Conservation (phyloP, 2,329 filamentous ascomycete genomes). For the Bipolaris bicolor region DNA sequence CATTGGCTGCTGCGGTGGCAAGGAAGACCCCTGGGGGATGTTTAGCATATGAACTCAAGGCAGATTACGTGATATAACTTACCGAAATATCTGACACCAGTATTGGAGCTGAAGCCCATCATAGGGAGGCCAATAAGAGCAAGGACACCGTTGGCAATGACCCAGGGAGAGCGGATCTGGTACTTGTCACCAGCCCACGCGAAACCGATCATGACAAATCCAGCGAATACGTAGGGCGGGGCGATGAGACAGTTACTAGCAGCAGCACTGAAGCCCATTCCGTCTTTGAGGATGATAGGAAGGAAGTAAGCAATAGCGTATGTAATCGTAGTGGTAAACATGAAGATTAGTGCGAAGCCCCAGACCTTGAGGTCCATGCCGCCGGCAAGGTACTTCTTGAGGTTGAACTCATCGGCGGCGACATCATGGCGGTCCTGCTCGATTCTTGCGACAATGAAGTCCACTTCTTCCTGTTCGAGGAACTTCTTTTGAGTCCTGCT, state of each 20-base stretch:
- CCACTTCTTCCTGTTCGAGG: slow-evolving; percentile 33
- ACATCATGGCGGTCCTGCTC: slow-evolving; percentile 38
- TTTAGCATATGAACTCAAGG: background rate
- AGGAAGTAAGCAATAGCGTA: slow-evolving; percentile 42
- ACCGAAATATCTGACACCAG: slow-evolving; percentile 67
- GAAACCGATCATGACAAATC: slow-evolving; percentile 53
- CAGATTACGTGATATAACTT: background rate
- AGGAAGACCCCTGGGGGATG: slow-evolving; percentile 65
- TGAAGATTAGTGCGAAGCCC: slow-evolving; percentile 32
- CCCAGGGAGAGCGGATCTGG: slow-evolving; percentile 68
- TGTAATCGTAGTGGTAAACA: slow-evolving; percentile 34
- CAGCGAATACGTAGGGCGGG: slow-evolving; percentile 37
- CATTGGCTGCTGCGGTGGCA: slow-evolving; percentile 73
- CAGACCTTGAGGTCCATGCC: slow-evolving; percentile 31
- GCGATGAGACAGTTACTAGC: slow-evolving; percentile 36
- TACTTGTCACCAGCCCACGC: slow-evolving; percentile 71
- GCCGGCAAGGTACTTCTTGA: slow-evolving; percentile 27
- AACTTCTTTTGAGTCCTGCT: slow-evolving; percentile 33
- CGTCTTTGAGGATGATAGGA: slow-evolving; percentile 39
- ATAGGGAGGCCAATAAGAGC: slow-evolving; percentile 72
- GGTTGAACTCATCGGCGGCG: slow-evolving; percentile 35
- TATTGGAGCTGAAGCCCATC: slow-evolving; percentile 68
- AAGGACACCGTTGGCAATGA: slow-evolving; percentile 69
- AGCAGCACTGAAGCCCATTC: slow-evolving; percentile 37
- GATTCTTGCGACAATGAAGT: slow-evolving; percentile 38